Percentiles rank a stretch among this genome's conserved stretches.
Conservation (phyloP, 176 grass and related monocot genomes). For the Juncus inflexus region DNA sequence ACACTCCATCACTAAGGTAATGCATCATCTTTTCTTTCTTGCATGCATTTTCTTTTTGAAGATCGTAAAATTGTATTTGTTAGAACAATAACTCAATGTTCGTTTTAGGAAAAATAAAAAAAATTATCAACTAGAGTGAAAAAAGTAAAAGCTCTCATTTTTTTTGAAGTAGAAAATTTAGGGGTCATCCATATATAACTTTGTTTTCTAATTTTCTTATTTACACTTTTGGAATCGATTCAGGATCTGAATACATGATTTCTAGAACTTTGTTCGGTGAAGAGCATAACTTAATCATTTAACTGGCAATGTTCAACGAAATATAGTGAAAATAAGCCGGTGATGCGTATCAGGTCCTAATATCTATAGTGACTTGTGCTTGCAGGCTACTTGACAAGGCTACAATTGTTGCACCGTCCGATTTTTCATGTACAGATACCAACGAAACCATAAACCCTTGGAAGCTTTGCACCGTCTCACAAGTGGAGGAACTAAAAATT, state of each 20-base stretch:
- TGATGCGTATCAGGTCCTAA: background rate
- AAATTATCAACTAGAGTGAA: background rate
- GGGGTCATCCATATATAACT: no score
- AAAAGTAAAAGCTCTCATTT: no score
- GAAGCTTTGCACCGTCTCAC: constrained; percentile 40
- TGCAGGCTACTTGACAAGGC: constrained; percentile 48
- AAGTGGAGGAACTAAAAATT: constrained; percentile 52
- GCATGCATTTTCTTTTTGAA: background rate
- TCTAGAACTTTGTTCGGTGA: no score
- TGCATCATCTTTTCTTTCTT: background rate
- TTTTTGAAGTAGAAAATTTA: no score
- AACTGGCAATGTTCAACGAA: background rate
- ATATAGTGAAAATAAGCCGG: background rate
- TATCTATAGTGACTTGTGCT: background rate
- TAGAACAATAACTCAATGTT: background rate
- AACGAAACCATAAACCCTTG: constrained; percentile 13
- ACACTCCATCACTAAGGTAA: constrained; percentile 34
- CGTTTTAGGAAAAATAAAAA: background rate
- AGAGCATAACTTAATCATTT: no score
- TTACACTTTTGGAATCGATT: no score
- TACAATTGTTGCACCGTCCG: constrained; percentile 21
- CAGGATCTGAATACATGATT: no score
- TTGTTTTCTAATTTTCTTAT: no score
- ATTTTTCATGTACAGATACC: constrained; percentile 12
- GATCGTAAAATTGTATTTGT: background rate